Base-by-base conservation (phyloP, 768 basidiomycete genomes). In the Panus rudis region DNA sequence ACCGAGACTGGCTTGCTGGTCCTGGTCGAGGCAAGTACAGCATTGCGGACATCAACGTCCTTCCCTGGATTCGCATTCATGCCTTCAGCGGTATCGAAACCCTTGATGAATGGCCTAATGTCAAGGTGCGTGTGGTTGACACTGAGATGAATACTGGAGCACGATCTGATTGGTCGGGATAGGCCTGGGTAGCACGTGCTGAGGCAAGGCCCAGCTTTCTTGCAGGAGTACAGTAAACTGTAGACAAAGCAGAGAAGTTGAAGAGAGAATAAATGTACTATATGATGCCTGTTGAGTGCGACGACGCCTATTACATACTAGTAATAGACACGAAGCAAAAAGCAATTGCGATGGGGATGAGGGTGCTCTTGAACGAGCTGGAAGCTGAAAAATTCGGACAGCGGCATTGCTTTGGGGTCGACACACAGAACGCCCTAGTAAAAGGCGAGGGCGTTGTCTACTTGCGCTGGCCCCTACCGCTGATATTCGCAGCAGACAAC, bases 1-100 rank as follows among this genome's bases (percentile, higher is more conserved):
- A 70, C 41, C 75, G 84, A 14, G 88, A 92, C 30, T 93, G 73
- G 59, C 77, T 94, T 13, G 88, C 75, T 14, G 90, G 92, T n/a
- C 65, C 79, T 10, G 81, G 77, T 0, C 67, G 68, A 42, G 86
- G 84, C 20, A 79, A 75, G 52, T 76, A 72, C 57, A 78, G 71
- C 30, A 62, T 92, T 37, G 91, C 85, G 6, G 87, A 89, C 53
- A 63, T 85, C 44, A 90, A 88, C 45, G 68, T 70, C 3, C 56
- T 75, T 43, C 69, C 83, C 4, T 88, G 84, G 84, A 69, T 90
- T 37, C 61, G 68, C 17, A 34, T 65, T 28, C 73, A 77, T 48
- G 28, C 50, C 7, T 67, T 55, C 47, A 62, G 75, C 2, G 80
- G 75, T 6, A 63, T 83, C 16, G 72, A 78, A 31, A 70, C 56